These are phyloP conservation scores for Solanum clarkiae DNA, from an alignment of 257 asterid genomes.

Conservation along the genomic window DNA sequence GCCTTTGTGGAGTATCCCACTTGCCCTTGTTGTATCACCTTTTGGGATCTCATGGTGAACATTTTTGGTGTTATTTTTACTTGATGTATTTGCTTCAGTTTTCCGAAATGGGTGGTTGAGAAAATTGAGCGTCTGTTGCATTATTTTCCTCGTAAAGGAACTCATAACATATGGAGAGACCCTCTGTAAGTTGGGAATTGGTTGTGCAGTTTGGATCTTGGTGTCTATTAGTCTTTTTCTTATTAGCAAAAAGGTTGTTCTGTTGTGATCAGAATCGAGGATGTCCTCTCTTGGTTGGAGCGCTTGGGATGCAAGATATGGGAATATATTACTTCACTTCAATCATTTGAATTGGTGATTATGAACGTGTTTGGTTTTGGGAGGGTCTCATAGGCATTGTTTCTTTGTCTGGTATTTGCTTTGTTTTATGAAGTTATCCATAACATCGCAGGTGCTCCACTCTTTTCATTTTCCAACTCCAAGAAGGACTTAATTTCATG, in stretches of 20 bases:
- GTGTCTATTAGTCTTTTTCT: background rate
- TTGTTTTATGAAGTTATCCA: background rate
- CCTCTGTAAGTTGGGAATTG: background rate
- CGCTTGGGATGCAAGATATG: background rate
- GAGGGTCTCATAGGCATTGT: background rate
- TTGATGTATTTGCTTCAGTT: background rate
- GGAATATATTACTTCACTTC: background rate
- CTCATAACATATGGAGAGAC: background rate
- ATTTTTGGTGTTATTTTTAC: background rate
- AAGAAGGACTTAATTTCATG: background rate
- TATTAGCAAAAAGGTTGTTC: background rate
- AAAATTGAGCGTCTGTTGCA: background rate
- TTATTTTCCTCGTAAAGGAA: background rate
- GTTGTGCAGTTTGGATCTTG: background rate
- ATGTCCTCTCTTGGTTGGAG: background rate
- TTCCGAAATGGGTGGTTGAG: background rate
- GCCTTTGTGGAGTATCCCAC: background rate
- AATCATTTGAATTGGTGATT: background rate
- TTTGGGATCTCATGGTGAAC: background rate
- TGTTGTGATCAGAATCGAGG: background rate
- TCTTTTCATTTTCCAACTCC: background rate
- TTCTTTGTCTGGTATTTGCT: background rate
- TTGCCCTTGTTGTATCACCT: background rate
- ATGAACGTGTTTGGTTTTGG: background rate
- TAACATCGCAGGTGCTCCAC: background rate